Evolutionary conservation across 352 stramenopile genomes (phyloP).

Genomic region (Phytophthora lateralis): DNA sequence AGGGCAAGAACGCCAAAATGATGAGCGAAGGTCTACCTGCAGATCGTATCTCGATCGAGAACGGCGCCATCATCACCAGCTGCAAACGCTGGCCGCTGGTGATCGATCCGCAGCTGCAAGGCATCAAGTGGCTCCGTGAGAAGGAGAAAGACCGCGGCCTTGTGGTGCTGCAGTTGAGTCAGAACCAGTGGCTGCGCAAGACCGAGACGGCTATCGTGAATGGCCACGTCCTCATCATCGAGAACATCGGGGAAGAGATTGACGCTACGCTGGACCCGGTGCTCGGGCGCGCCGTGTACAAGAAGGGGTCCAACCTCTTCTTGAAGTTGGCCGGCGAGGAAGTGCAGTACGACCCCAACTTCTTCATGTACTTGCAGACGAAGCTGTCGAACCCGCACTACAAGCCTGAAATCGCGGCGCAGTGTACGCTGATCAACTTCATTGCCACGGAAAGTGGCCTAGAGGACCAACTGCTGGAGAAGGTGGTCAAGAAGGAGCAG

Average conservation of each 20-base stretch:
- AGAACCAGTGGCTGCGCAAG: constrained; percentile 96
- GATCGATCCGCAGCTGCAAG: constrained; percentile 97
- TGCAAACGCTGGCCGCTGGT: constrained; percentile 98
- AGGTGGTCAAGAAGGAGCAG: constrained; percentile 96
- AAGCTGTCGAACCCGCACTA: constrained; percentile 98
- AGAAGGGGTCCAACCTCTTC: constrained; percentile 94
- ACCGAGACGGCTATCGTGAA: constrained; percentile 95
- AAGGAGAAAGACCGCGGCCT: constrained; percentile 94
- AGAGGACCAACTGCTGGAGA: constrained; percentile 96
- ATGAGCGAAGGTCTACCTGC: constrained; percentile 96
- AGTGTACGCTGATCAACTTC: constrained; percentile 98
- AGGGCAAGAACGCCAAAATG: constrained; percentile 97
- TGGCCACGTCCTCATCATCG: constrained; percentile 96
- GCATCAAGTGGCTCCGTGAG: constrained; percentile 97
- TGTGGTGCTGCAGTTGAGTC: constrained; percentile 94
- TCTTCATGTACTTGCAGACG: constrained; percentile 97
- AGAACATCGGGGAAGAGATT: constrained; percentile 98
- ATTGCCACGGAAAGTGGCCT: constrained; percentile 96
- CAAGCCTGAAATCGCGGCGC: constrained; percentile 97
- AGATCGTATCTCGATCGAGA: constrained; percentile 98
- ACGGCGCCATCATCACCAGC: constrained; percentile 97
- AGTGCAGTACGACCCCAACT: constrained; percentile 96
- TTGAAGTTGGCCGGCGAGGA: constrained; percentile 95
- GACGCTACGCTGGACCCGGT: constrained; percentile 97
- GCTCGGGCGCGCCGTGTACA: constrained; percentile 95